phyloP scores from a whole-genome alignment of 139 green algal genomes.

The Deuterostichococcus epilithicus region DNA sequence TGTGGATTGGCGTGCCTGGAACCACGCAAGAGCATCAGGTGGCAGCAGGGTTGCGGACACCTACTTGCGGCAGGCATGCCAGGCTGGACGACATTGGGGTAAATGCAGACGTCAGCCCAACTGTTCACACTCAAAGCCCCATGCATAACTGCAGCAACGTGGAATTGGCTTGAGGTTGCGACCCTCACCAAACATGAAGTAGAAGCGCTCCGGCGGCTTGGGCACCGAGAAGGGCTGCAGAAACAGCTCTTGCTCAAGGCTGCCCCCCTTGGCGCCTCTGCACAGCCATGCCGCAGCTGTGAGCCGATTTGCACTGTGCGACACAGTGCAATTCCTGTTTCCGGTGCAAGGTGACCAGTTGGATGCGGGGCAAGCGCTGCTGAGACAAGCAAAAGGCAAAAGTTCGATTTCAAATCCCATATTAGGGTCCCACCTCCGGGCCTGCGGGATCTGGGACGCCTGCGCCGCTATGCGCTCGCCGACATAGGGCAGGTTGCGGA shows the following conservation, averaged over 20 bases:
- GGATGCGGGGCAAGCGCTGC: too few species aligned
- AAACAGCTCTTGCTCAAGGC: conserved; percentile 41
- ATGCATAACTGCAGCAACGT: too few species aligned
- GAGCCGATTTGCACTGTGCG: not conserved
- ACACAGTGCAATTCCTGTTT: not conserved
- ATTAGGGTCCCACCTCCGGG: conserved; percentile 18
- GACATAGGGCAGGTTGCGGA: conserved; percentile 54
- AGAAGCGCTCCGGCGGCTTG: conserved; percentile 66
- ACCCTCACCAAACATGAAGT: conserved; percentile 74
- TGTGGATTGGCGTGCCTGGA: conserved; percentile 15
- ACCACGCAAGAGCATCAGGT: not conserved
- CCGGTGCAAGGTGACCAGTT: not conserved
- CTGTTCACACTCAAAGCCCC: too few species aligned
- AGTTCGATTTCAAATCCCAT: not conserved
- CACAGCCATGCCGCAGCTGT: not conserved
- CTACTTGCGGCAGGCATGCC: too few species aligned
- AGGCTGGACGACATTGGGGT: too few species aligned
- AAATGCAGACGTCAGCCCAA: too few species aligned
- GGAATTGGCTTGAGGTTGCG: not conserved
- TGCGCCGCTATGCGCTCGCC: conserved; percentile 42
- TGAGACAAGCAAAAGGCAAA: not conserved
- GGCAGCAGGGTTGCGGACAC: too few species aligned
- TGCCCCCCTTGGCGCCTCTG: conserved; percentile 35
- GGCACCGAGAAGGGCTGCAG: conserved; percentile 54
- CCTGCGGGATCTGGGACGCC: conserved; percentile 14